Base-by-base conservation (phyloP, 176 grass and related monocot species). In the Raddia distichophylla region DNA sequence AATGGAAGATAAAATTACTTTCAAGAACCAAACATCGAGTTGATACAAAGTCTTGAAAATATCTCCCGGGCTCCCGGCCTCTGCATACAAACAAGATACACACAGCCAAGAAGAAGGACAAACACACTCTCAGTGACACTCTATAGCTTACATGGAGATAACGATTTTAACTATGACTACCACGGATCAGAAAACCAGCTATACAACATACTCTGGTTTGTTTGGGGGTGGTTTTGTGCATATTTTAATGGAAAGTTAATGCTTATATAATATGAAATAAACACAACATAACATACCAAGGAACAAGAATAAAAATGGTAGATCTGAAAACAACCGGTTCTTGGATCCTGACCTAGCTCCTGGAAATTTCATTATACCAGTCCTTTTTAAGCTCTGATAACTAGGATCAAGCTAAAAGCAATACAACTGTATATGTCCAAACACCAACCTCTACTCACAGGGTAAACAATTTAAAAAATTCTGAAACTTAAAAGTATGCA, bases 321-420 rank as follows among this genome's bases (percentile, higher is more conserved):
- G 56, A 60, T 8, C 58, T 1, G 58, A 22, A 60, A 60, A 8
- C 3, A 60, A 8, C 58, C 22, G 6, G 3, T 60, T 27, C 9
- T 8, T 19, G 22, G 58, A 7, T 60, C 19, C 58, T 22, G 15
- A 19, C 8, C 58, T 60, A 10, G 19, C 7, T 10, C 58, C 19
- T 2, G 19, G 58, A 60, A 60, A 60, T 60, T 27, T 60, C 18
- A 60, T 22, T 60, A n/a, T 9, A 8, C 5, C 8, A 2, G 12
- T 11, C 51, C 11, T 22, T 60, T 60, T 60, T 22, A 10, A 60
- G 22, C 8, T 22, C 19, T 66, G 32, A 64, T 4, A 40, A 42
- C 49, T 55, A 65, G 77, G 32, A 43, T 43, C 49, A 78, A 51
- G 22, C 34, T 79, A 79, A 52, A 55, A 13, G 77, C 62, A 55